These are phyloP conservation scores for Mycena haematopus DNA, from an alignment of 768 basidiomycete genomes.

Conservation along the genomic window DNA sequence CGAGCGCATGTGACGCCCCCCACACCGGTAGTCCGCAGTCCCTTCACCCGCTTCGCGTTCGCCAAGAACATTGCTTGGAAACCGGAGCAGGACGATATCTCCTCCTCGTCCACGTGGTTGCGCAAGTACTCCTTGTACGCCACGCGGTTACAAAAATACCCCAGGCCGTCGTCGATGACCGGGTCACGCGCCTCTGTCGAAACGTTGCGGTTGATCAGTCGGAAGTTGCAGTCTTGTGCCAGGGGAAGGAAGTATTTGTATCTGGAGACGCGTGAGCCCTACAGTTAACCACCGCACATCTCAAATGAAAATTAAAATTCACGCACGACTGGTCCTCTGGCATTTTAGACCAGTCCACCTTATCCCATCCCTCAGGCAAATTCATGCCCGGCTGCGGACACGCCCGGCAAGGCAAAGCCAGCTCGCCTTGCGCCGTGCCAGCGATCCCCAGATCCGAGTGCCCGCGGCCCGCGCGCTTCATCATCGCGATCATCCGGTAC, in stretches of 20 bases:
- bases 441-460: background rate
- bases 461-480: background rate
- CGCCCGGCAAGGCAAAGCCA: background rate
- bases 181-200: background rate
- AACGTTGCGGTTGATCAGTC: slow-evolving; percentile 1
- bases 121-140: background rate
- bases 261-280: no score
- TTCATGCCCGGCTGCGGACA: background rate
- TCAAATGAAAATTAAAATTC: no score
- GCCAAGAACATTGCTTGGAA: no score
- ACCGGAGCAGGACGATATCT: no score
- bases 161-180: slow-evolving; percentile 1
- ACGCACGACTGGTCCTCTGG: no score
- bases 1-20: no score
- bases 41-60: no score
- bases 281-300: no score
- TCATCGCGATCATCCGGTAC: background rate
- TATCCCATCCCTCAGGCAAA: background rate
- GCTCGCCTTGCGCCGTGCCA: background rate
- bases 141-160: slow-evolving; percentile 1
- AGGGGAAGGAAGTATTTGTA: slow-evolving; percentile 2
- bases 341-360: background rate
- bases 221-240: slow-evolving; percentile 5
- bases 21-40: no score
- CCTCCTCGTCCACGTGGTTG: no score